phyloP scores from a whole-genome alignment of 1,139 yeast species.

The Candida neerlandica region DNA sequence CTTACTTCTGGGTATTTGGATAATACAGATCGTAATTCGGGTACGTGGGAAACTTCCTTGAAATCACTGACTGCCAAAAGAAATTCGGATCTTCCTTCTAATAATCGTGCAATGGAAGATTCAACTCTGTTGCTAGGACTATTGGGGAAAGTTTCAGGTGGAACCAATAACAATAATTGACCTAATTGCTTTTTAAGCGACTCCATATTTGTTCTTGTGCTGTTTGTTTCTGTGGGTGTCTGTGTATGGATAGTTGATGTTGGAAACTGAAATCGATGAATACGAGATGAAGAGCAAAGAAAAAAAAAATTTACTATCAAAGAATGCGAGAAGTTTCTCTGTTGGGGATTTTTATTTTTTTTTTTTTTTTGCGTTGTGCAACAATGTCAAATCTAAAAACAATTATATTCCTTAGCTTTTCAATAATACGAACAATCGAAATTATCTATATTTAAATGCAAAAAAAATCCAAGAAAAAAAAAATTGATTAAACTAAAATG shows the following conservation, averaged over 20 bases:
- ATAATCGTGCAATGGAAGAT: slow-evolving; percentile 8
- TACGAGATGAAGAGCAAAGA: neutral
- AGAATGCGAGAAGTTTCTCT: neutral
- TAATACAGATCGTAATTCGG: slow-evolving; percentile 18
- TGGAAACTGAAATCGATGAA: neutral
- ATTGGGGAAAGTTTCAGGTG: slow-evolving; percentile 13
- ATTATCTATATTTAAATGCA: slow-evolving; percentile 6
- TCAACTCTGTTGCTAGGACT: slow-evolving; percentile 6
- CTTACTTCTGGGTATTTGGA: slow-evolving; percentile 22
- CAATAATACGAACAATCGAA: neutral
- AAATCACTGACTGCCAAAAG: slow-evolving; percentile 15
- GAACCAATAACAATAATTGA: slow-evolving; percentile 17
- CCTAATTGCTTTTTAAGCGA: slow-evolving; percentile 12
- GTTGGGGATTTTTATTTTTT: neutral
- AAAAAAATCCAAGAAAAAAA: neutral
- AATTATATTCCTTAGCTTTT: neutral
- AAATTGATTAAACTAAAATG: neutral
- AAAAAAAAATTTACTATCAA: neutral
- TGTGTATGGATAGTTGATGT: neutral
- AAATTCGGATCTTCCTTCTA: slow-evolving; percentile 13
- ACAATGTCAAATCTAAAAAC: neutral
- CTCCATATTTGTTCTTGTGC: slow-evolving; percentile 10
- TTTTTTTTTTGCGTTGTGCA: neutral
- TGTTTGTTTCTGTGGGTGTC: no score
- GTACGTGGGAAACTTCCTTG: slow-evolving; percentile 14